Percentiles rank a stretch among this genome's conserved stretches.
Conservation (phyloP, 768 basidiomycete genomes). For the Leccinum barrowsii region DNA sequence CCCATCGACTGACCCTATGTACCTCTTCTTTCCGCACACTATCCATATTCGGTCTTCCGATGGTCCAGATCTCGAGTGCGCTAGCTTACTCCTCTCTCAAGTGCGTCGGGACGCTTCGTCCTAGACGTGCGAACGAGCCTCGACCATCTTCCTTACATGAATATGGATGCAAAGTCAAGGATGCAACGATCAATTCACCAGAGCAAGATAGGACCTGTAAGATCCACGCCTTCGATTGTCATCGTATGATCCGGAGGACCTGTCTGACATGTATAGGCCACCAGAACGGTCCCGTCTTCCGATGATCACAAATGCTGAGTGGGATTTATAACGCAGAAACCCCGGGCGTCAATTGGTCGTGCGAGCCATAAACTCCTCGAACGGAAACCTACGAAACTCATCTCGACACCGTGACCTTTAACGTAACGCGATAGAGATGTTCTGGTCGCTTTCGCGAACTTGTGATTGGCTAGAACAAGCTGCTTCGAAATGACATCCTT, state of each 20-base stretch:
- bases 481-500: background rate
- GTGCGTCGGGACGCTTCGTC: background rate
- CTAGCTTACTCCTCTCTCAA: background rate
- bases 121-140: conserved; percentile 1
- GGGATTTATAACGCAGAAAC: background rate
- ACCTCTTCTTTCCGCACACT: background rate
- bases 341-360: too few species aligned
- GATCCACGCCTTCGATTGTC: conserved; percentile 9
- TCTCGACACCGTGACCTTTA: background rate
- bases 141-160: background rate
- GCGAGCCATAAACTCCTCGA: background rate
- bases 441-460: background rate
- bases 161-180: background rate
- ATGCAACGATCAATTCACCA: background rate
- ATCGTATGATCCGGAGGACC: conserved; percentile 9
- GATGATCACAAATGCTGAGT: too few species aligned
- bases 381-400: background rate
- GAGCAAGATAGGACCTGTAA: background rate
- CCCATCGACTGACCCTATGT: background rate
- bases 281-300: background rate
- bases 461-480: background rate
- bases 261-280: background rate
- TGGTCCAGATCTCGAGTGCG: background rate
- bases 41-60: background rate
- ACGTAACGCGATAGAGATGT: background rate